Evolutionary conservation across 2,329 filamentous ascomycete genomes (phyloP), one percentile per base, ranked within the genome.

Genomic region (Polychaeton citri): DNA sequence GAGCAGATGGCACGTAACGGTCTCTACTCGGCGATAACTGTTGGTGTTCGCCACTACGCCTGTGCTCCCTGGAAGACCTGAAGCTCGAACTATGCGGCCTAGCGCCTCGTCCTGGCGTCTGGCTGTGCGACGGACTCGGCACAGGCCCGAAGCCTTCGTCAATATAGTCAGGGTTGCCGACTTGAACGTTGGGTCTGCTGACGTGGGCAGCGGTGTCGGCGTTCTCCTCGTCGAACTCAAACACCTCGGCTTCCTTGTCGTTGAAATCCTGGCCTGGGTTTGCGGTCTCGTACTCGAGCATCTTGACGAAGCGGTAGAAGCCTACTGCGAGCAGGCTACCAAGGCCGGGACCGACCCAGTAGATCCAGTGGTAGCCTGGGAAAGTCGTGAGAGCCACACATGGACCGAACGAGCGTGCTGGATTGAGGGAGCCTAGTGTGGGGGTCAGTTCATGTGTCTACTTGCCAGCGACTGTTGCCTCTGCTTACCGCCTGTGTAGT

Each of bases 281-380:
- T 32, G 64, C 64, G 10, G 64, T 66, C 49, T 69, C 64, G 44
- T 68, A 69, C 45, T 68, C 64, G 19, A 68, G 55, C 15, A 55
- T 37, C 46, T 68, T 69, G 51, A 69, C 58, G 39, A 68, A 49
- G 19, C 60, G 59, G 48, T 69, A 69, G 46, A 69, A 65, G n/a
- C 57, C 43, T 2, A 65, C 64, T 9, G 65, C 64, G 2, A 68
- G 38, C 9, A 66, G 37, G 3, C 64, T 49, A 13, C 66, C 66
- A 4, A 69, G 53, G 5, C 57, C 41, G 4, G 65, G 65, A 1
- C 66, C 66, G 32, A 68, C 38, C 66, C 66, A 69, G 50, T 69
- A 69, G 38, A 69, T 64, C 64, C 65, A 69, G 46, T 69, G 65
- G 40, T 66, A 60, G 30, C 51, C 45, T 4, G 61, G 53, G 45